Evolutionary conservation across 2,329 filamentous ascomycete species (phyloP), one percentile per base, ranked within the genome.

Genomic region (Monascus ruber): DNA sequence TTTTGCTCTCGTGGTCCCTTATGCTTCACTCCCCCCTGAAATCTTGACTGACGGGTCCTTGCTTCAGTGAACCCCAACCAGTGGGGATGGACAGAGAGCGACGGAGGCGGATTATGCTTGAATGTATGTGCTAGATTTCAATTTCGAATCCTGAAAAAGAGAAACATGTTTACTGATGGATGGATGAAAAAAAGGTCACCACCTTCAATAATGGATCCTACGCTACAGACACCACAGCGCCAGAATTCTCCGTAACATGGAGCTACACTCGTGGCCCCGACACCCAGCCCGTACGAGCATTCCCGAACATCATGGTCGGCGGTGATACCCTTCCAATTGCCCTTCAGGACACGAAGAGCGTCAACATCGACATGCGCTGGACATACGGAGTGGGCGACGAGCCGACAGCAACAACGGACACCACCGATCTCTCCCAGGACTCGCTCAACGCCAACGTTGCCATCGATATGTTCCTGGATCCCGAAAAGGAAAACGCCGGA

Each of bases 381-480:
- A 63, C 63, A 2, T 74, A 73, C 47, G 62, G 62, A n/a, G 34
- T 64, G 5, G 69, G 72, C 42, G 66, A 73, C 47, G 41, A 45
- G 8, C 58, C 61, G 0, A 54, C 54, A 4, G 49, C 56, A 1
- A 53, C 54, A 7, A 66, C 66, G 2, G 58, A 65, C 41, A 42
- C 55, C 3, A 29, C 53, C 1, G 50, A 53, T 0, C 54, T 74
- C 8, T 50, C 43, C 2, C 42, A 54, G 0, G 53, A 56, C n/a
- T 44, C 51, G 0, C 54, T 74, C 42, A 72, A 73, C 47, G 59
- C 71, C 53, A 77, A 77, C 60, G 72, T 77, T 28, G 73, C 72
- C 29, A 60, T 77, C 43, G 74, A 77, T 59, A 73, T 77, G 66
- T 77, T 76, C 55, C 55, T 76, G 39, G 73, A 75, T 45, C 51